These are phyloP conservation scores for Auricularia sp. DNA, from an alignment of 768 basidiomycete species.

Conservation along the genomic window DNA sequence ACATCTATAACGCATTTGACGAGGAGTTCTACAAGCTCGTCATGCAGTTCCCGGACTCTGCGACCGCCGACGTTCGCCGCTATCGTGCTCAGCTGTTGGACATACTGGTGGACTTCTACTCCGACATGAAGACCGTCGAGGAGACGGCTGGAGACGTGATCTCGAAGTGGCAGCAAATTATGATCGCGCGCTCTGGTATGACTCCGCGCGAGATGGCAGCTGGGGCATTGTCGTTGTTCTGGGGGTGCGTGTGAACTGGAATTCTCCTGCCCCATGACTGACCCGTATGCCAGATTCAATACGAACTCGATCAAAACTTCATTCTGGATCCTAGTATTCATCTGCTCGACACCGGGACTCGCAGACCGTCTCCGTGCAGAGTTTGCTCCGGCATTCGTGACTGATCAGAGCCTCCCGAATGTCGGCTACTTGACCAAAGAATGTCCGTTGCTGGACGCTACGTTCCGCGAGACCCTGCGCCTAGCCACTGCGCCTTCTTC, in stretches of 20 bases:
- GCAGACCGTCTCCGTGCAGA: neutral
- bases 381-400: neutral
- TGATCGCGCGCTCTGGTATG: neutral
- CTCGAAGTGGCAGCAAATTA: neutral
- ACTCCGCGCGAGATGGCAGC: neutral
- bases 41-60: neutral
- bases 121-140: neutral
- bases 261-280: neutral
- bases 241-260: neutral
- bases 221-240: neutral
- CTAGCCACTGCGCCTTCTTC: neutral
- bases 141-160: neutral
- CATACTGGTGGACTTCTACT: neutral
- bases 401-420: neutral
- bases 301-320: neutral
- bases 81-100: neutral
- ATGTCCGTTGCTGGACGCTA: neutral
- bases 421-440: neutral
- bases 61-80: neutral
- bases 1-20: neutral
- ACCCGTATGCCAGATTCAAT: neutral
- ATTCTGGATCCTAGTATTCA: neutral
- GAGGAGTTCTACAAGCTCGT: constrained; percentile 2
- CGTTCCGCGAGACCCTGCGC: neutral
- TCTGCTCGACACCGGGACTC: neutral